Conservation (phyloP, 1,284 basidiomycete species). For the Rhodotorula sp. region DNA sequence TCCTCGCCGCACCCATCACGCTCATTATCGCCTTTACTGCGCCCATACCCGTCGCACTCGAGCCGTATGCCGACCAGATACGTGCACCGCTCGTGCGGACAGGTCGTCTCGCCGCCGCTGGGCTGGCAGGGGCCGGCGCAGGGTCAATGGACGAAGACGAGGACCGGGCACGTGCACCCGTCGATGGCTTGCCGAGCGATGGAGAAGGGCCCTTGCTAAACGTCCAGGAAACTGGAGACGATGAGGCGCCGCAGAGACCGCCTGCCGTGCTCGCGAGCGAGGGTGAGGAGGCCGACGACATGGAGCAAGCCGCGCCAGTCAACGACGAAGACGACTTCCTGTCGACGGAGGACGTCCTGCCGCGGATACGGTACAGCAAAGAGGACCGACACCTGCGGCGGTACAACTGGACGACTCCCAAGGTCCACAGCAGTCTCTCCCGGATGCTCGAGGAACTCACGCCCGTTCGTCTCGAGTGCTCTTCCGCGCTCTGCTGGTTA, state of each 20-base stretch:
- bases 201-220: too few species aligned
- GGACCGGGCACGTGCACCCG: too few species aligned
- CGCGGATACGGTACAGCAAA: constrained; percentile 10
- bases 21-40: not conserved
- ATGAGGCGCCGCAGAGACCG: too few species aligned
- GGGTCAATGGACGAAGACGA: too few species aligned
- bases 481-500: not conserved
- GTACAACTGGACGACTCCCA: constrained; percentile 26
- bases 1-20: not conserved
- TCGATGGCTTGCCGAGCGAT: too few species aligned
- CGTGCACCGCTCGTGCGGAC: not conserved
- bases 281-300: not conserved
- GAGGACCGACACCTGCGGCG: constrained; percentile 25
- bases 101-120: too few species aligned
- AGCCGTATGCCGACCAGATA: not conserved
- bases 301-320: not conserved
- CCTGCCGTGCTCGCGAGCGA: too few species aligned
- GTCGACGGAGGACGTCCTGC: not conserved
- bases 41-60: not conserved
- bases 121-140: too few species aligned
- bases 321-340: not conserved
- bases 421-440: constrained; percentile 18
- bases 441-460: constrained; percentile 5
- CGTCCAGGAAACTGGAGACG: too few species aligned
- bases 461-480: constrained; percentile 3